Percentiles rank a stretch among this genome's conserved stretches.
Conservation (phyloP, 2,329 filamentous ascomycete genomes). For the Aspergillus candidus region DNA sequence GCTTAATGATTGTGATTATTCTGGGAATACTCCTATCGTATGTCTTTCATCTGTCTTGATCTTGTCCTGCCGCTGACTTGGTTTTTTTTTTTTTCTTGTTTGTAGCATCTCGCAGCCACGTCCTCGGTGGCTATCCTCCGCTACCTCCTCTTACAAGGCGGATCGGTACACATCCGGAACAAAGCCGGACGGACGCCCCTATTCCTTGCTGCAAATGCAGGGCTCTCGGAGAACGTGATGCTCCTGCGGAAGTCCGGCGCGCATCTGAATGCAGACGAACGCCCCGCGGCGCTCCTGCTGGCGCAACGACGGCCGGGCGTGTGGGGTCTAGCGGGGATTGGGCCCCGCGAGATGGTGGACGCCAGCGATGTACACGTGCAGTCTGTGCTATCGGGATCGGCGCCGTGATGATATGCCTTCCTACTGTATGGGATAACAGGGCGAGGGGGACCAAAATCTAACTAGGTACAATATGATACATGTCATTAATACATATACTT, state of each 20-base stretch:
- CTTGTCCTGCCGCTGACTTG: neutral
- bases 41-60: slow-evolving; percentile 6
- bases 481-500: too few relatives aligned
- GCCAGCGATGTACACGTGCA: too few relatives aligned
- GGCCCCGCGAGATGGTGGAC: slow-evolving; percentile 14
- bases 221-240: slow-evolving; percentile 49
- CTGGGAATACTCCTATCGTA: slow-evolving; percentile 63
- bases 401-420: too few relatives aligned
- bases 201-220: slow-evolving; percentile 54
- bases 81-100: neutral
- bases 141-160: slow-evolving; percentile 51
- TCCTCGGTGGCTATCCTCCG: slow-evolving; percentile 50
- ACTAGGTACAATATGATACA: too few relatives aligned
- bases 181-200: slow-evolving; percentile 53
- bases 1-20: slow-evolving; percentile 71
- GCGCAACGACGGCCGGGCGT: slow-evolving; percentile 37
- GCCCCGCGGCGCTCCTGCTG: slow-evolving; percentile 47
- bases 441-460: too few relatives aligned
- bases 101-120: slow-evolving; percentile 54
- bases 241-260: slow-evolving; percentile 52
- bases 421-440: too few relatives aligned
- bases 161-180: slow-evolving; percentile 56
- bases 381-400: too few relatives aligned
- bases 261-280: slow-evolving; percentile 54
- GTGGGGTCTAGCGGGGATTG: slow-evolving; percentile 41